phyloP scores from a whole-genome alignment of 306 rosid genomes.

The Notholithocarpus densiflorus region DNA sequence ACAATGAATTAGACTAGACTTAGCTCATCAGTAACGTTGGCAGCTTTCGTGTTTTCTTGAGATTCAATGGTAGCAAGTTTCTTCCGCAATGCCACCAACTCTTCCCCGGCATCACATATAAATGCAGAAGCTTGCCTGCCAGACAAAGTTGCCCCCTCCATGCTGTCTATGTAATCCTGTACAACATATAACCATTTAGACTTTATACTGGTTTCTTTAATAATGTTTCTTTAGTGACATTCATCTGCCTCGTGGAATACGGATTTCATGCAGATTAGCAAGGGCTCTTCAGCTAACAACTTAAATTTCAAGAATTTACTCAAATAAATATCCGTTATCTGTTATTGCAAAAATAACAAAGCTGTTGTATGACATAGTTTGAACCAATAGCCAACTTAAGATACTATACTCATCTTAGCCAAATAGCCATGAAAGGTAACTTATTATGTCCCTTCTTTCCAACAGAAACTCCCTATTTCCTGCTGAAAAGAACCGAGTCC shows the following conservation, averaged over 20 bases:
- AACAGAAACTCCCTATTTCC: not conserved
- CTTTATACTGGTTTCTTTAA: not conserved
- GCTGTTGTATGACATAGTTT: not conserved
- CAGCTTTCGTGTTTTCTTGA: constrained; percentile 23
- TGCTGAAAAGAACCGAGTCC: too few species aligned
- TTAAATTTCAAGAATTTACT: not conserved
- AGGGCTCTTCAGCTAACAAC: not conserved
- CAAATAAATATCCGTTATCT: not conserved
- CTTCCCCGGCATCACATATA: constrained; percentile 85
- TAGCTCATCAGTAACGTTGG: constrained; percentile 64
- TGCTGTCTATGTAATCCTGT: constrained; percentile 99
- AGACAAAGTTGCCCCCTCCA: constrained; percentile 98
- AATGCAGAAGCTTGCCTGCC: constrained; percentile 90
- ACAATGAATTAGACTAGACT: constrained; percentile 56
- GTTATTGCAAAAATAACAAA: not conserved
- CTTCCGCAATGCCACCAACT: constrained; percentile 64
- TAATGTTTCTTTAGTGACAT: not conserved
- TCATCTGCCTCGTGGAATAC: not conserved
- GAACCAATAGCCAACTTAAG: not conserved
- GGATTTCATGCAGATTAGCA: not conserved
- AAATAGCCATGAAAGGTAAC: not conserved
- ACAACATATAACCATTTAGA: not conserved
- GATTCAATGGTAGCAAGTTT: constrained; percentile 43
- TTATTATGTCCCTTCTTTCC: not conserved
- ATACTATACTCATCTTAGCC: too few species aligned